These are phyloP conservation scores for Mycena galericulata DNA, from an alignment of 768 basidiomycete genomes.

Conservation along the genomic window DNA sequence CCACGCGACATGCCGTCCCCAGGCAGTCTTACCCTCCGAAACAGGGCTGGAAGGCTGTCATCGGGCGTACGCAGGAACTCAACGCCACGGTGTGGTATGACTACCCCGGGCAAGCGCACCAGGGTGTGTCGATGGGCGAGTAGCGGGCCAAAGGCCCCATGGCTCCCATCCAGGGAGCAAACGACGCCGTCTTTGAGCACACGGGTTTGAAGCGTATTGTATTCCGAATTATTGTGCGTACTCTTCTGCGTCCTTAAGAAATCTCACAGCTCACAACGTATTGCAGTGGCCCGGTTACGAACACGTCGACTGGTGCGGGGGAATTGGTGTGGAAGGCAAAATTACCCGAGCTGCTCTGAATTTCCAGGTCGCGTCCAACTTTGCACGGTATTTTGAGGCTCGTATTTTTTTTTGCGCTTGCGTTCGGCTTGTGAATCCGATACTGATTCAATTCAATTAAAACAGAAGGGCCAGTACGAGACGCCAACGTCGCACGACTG, in stretches of 20 bases:
- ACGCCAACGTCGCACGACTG: constrained; percentile 44
- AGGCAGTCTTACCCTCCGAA: constrained; percentile 43
- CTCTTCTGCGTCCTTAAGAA: too few species aligned
- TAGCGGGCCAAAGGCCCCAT: constrained; percentile 52
- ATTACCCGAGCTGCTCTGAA: constrained; percentile 61
- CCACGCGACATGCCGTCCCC: constrained; percentile 53
- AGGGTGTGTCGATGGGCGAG: constrained; percentile 62
- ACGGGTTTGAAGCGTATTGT: constrained; percentile 49
- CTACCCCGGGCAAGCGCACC: constrained; percentile 51
- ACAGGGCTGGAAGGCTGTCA: constrained; percentile 39
- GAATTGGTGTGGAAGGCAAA: constrained; percentile 33
- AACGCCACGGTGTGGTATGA: constrained; percentile 54
- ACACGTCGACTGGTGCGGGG: constrained; percentile 52
- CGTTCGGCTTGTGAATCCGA: neutral
- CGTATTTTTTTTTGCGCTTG: constrained; percentile 24
- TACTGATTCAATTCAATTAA: constrained; percentile 4
- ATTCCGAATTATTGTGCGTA: constrained; percentile 54
- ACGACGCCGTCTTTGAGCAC: constrained; percentile 53
- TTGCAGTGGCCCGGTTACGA: constrained; percentile 64
- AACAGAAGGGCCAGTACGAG: constrained; percentile 46
- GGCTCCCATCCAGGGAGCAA: constrained; percentile 50
- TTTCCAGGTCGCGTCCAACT: constrained; percentile 49
- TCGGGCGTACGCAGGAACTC: constrained; percentile 38
- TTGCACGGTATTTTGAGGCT: constrained; percentile 55
- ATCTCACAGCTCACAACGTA: neutral